Evolutionary conservation across 2,329 filamentous ascomycete genomes (phyloP).

Genomic region (Paramyrothecium sp.): DNA sequence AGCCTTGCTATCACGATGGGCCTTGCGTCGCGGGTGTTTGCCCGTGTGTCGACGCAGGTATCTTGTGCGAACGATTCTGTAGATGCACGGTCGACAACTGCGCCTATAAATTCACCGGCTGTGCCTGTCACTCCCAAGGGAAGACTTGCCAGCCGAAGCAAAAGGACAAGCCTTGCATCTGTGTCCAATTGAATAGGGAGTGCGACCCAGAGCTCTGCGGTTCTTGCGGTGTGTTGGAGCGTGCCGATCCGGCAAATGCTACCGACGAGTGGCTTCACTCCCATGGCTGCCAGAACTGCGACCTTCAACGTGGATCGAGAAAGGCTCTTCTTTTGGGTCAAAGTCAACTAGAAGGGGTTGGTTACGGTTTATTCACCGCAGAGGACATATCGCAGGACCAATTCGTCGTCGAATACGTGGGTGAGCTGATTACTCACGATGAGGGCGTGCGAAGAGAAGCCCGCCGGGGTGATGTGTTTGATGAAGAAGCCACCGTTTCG

Average conservation of each 20-base stretch:
- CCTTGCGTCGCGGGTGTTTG: slow-evolving; percentile 62
- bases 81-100: slow-evolving; percentile 59
- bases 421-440: slow-evolving; percentile 69
- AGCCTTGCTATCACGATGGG: slow-evolving; percentile 69
- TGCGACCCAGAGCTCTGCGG: slow-evolving; percentile 77
- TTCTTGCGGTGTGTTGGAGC: slow-evolving; percentile 66
- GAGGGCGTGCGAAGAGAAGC: slow-evolving; percentile 69
- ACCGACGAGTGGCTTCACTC: slow-evolving; percentile 55
- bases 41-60: slow-evolving; percentile 56
- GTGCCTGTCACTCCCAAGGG: slow-evolving; percentile 60
- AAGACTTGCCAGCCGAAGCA: slow-evolving; percentile 56
- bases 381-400: slow-evolving; percentile 65
- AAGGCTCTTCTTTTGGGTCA: slow-evolving; percentile 68
- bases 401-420: slow-evolving; percentile 80
- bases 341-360: slow-evolving; percentile 65
- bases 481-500: slow-evolving; percentile 60
- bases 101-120: slow-evolving; percentile 64
- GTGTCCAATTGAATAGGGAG: slow-evolving; percentile 70
- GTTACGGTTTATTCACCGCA: slow-evolving; percentile 73
- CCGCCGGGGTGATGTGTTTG: slow-evolving; percentile 57
- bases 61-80: slow-evolving; percentile 74
- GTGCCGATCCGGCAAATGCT: slow-evolving; percentile 67
- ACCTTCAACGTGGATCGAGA: slow-evolving; percentile 64
- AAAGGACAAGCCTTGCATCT: slow-evolving; percentile 65
- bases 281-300: slow-evolving; percentile 69